These are phyloP conservation scores for Saitoella complicata DNA, from an alignment of 805 yeast species.

Conservation along the genomic window DNA sequence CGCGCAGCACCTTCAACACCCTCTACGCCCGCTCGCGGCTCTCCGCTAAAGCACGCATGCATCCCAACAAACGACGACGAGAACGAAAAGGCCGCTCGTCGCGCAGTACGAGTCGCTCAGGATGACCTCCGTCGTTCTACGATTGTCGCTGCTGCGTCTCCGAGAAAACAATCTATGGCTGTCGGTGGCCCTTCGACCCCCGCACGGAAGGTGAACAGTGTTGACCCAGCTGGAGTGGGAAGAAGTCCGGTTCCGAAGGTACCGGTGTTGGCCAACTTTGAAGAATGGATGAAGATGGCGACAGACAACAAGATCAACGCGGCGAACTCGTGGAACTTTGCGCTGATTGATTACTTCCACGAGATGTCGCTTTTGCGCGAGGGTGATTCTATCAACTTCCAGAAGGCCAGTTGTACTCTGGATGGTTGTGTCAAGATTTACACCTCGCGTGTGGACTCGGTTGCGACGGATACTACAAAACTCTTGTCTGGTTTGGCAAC, in stretches of 20 bases:
- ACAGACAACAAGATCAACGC: slow-evolving; percentile 74
- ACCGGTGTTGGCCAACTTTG: slow-evolving; percentile 32
- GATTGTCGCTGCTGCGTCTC: slow-evolving; percentile 3
- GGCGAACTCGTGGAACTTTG: slow-evolving; percentile 78
- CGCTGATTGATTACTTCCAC: slow-evolving; percentile 79
- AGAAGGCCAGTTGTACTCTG: slow-evolving; percentile 74
- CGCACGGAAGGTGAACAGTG: background rate
- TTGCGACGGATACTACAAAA: slow-evolving; percentile 77
- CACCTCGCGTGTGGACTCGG: slow-evolving; percentile 79
- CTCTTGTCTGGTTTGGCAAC: slow-evolving; percentile 57
- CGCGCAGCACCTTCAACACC: too few relatives aligned
- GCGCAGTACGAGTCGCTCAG: slow-evolving; percentile 6
- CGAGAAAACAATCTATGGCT: background rate
- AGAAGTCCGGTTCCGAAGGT: slow-evolving; percentile 7
- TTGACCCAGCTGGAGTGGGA: background rate
- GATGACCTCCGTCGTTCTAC: slow-evolving; percentile 6
- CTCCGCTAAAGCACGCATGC: too few relatives aligned
- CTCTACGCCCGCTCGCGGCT: too few relatives aligned
- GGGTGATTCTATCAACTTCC: slow-evolving; percentile 71
- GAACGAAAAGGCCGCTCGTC: slow-evolving; percentile 6
- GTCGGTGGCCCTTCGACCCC: background rate
- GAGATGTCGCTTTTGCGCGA: slow-evolving; percentile 61
- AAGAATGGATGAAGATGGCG: slow-evolving; percentile 69
- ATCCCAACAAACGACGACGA: slow-evolving; percentile 7
- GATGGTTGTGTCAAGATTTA: slow-evolving; percentile 93